Conservation (phyloP, 163 green algal genomes). For the Picocystis sp. region DNA sequence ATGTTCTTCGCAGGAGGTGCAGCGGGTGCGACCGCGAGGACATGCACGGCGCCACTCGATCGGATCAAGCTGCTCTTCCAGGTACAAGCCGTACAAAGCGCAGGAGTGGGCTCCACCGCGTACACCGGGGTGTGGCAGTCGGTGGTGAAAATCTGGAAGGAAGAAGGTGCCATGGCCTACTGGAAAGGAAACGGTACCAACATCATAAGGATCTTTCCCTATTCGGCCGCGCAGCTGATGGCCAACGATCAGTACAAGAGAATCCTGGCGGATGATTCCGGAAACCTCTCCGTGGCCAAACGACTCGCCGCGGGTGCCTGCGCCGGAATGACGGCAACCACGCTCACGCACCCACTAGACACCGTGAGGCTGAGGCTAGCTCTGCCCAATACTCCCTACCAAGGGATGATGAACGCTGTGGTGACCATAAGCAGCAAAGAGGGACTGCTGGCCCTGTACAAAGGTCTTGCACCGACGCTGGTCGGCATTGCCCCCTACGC, state of each 20-base stretch:
- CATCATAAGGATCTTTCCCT: conserved; percentile 81
- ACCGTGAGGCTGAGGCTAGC: conserved; percentile 65
- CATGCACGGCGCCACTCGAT: conserved; percentile 68
- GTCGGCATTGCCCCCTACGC: conserved; percentile 71
- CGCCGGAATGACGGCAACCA: conserved; percentile 77
- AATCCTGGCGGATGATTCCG: conserved; percentile 34
- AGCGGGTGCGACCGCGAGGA: conserved; percentile 64
- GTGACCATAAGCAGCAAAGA: conserved; percentile 43
- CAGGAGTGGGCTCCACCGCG: conserved; percentile 28
- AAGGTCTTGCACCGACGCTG: conserved; percentile 63
- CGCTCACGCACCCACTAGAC: conserved; percentile 81
- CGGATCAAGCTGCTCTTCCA: conserved; percentile 82
- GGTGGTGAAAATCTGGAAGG: conserved; percentile 51
- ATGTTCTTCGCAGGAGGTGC: conserved; percentile 69
- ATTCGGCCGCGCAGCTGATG: conserved; percentile 67
- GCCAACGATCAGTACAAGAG: conserved; percentile 77
- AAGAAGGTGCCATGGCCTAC: conserved; percentile 69
- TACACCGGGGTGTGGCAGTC: conserved; percentile 64
- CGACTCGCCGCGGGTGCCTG: conserved; percentile 56
- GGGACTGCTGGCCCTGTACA: conserved; percentile 59
- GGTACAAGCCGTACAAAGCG: conserved; percentile 62
- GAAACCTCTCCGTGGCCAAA: conserved; percentile 39
- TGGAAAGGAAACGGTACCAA: conserved; percentile 87
- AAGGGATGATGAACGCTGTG: conserved; percentile 29
- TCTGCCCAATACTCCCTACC: conserved; percentile 57